A percentile compares a stretch with the other conserved stretches of the same genome.
Evolutionary conservation across 331 rosid species (phyloP).

Genomic region (Acacia pycnantha): DNA sequence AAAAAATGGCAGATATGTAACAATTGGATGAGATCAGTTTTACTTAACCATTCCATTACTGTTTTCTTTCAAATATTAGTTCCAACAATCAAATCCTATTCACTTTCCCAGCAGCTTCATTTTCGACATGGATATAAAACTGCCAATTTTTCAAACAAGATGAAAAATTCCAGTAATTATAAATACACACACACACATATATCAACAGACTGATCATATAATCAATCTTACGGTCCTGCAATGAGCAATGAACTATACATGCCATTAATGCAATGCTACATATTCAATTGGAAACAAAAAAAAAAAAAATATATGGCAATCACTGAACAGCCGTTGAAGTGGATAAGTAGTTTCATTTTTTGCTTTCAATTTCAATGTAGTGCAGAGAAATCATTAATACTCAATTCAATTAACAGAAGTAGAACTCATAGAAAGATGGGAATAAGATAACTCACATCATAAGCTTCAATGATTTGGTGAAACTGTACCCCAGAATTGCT

Average conservation of each 20-base stretch:
- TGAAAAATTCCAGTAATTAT: background rate
- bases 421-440: background rate
- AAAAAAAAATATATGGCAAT: too few species aligned
- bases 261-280: background rate
- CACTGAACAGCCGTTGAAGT: too few species aligned
- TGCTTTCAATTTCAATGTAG: background rate
- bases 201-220: background rate
- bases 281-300: background rate
- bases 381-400: background rate
- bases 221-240: background rate
- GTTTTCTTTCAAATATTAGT: background rate
- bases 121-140: background rate
- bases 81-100: background rate
- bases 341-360: background rate
- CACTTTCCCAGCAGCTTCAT: background rate
- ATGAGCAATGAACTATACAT: background rate
- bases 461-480: constrained; percentile 84
- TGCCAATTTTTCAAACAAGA: background rate
- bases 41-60: background rate
- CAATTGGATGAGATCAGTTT: background rate
- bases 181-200: background rate
- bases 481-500: constrained; percentile 75
- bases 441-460: constrained; percentile 59
- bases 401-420: background rate
- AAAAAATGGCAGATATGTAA: background rate